These are phyloP conservation scores for Chimonanthus praecox DNA, from an alignment of 164 flowering plant species.

Conservation along the genomic window DNA sequence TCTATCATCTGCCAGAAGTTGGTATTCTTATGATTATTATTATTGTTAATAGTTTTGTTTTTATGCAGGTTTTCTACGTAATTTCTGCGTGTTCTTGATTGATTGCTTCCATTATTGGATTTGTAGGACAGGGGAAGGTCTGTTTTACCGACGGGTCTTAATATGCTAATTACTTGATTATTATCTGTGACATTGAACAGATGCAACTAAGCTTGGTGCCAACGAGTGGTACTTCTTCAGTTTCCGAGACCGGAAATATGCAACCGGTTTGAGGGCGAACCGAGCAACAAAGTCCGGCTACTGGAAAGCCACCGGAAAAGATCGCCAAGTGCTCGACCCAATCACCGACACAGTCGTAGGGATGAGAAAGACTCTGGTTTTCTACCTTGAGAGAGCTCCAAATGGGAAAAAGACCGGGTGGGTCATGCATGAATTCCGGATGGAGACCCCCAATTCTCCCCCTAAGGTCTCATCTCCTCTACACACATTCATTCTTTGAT, in stretches of 20 bases:
- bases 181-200: slow-evolving; percentile 16
- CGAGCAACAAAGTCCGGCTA: slow-evolving; percentile 67
- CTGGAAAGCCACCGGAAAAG: slow-evolving; percentile 93
- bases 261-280: slow-evolving; percentile 72
- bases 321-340: slow-evolving; percentile 53
- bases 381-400: slow-evolving; percentile 71
- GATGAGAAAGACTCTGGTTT: slow-evolving; percentile 80
- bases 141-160: too few species aligned
- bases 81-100: too few species aligned
- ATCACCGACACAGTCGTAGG: slow-evolving; percentile 45
- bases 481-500: not conserved
- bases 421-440: slow-evolving; percentile 92
- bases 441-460: slow-evolving; percentile 57
- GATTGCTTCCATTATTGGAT: too few species aligned
- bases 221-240: slow-evolving; percentile 95
- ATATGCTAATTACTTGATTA: too few species aligned
- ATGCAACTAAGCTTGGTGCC: slow-evolving; percentile 72
- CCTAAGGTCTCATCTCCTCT: slow-evolving; percentile 43
- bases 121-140: too few species aligned
- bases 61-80: too few species aligned
- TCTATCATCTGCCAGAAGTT: too few species aligned
- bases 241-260: slow-evolving; percentile 74
- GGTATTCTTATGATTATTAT: too few species aligned
- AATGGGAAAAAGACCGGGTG: slow-evolving; percentile 81
- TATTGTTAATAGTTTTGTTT: too few species aligned